These are phyloP conservation scores for Russula foetens DNA, from an alignment of 768 basidiomycete genomes.

Conservation along the genomic window DNA sequence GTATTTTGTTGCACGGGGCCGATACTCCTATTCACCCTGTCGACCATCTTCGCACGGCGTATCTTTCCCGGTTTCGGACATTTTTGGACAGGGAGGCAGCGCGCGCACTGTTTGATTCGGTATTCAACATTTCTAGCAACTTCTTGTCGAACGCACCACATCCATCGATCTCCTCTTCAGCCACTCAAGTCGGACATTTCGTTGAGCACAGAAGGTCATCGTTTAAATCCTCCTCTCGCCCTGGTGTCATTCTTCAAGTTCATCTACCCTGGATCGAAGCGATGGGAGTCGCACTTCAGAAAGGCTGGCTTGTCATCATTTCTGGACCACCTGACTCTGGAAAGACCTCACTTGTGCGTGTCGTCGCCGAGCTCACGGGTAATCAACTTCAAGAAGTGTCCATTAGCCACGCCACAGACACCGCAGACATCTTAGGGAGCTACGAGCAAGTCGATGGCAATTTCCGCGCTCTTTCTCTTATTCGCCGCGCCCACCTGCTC, in stretches of 20 bases:
- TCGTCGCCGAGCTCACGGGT: conserved; percentile 65
- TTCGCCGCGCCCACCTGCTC: conserved; percentile 35
- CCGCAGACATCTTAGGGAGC: conserved; percentile 88
- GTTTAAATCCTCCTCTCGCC: conserved; percentile 31
- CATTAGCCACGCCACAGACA: conserved; percentile 83
- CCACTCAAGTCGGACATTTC: conserved; percentile 63
- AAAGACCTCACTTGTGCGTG: conserved; percentile 68
- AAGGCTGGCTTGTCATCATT: conserved; percentile 85
- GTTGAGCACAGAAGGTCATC: conserved; percentile 29
- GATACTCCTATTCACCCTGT: conserved; percentile 40
- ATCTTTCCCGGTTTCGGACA: conserved; percentile 81
- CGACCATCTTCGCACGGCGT: conserved; percentile 61
- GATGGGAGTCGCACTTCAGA: conserved; percentile 58
- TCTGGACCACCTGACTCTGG: conserved; percentile 68
- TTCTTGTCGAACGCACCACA: conserved; percentile 26
- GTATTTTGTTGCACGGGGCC: conserved; percentile 39
- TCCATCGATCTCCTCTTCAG: conserved; percentile 38
- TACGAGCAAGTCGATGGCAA: conserved; percentile 82
- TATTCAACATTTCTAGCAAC: conserved; percentile 33
- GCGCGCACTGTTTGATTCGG: conserved; percentile 42
- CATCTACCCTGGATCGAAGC: conserved; percentile 67
- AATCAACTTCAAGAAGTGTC: conserved; percentile 60
- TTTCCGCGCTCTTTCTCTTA: conserved; percentile 31
- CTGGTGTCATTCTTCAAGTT: conserved; percentile 45
- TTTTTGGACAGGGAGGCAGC: conserved; percentile 53